Conservation (phyloP, 441 rosid species). For the Bocquillonia castaneifolia region DNA sequence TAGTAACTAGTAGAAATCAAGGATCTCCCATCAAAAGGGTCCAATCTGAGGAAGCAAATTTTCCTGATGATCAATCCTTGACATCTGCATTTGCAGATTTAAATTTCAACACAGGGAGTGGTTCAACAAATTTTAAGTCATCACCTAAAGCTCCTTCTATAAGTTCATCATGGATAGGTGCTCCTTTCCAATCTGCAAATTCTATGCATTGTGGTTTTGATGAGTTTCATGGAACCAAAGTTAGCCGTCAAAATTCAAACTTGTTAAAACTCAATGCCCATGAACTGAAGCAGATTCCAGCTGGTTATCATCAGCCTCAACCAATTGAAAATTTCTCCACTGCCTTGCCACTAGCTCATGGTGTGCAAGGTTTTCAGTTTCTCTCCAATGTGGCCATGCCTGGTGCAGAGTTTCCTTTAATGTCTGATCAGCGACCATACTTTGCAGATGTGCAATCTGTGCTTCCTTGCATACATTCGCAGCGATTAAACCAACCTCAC, state of each 20-base stretch:
- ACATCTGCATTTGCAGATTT: conserved; percentile 50
- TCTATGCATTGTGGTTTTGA: conserved; percentile 33
- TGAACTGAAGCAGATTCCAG: conserved; percentile 41
- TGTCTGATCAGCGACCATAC: conserved; percentile 50
- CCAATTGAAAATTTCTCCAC: conserved; percentile 32
- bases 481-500: conserved; percentile 42
- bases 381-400: conserved; percentile 35
- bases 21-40: conserved; percentile 32
- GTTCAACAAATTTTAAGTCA: conserved; percentile 27
- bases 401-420: conserved; percentile 37
- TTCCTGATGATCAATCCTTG: conserved; percentile 53
- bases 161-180: conserved; percentile 25
- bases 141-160: conserved; percentile 24
- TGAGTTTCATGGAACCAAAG: conserved; percentile 32
- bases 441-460: conserved; percentile 39
- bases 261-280: conserved; percentile 31
- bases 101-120: conserved; percentile 35
- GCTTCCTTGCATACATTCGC: conserved; percentile 42
- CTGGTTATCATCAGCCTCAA: conserved; percentile 43
- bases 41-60: conserved; percentile 36
- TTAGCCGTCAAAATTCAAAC: conserved; percentile 29
- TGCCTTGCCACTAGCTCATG: conserved; percentile 38
- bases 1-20: conserved; percentile 27
- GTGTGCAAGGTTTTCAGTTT: conserved; percentile 39
- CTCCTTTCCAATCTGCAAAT: conserved; percentile 28